Base-by-base conservation (phyloP, 148 eudicot species). In the Camellia granthamiana region DNA sequence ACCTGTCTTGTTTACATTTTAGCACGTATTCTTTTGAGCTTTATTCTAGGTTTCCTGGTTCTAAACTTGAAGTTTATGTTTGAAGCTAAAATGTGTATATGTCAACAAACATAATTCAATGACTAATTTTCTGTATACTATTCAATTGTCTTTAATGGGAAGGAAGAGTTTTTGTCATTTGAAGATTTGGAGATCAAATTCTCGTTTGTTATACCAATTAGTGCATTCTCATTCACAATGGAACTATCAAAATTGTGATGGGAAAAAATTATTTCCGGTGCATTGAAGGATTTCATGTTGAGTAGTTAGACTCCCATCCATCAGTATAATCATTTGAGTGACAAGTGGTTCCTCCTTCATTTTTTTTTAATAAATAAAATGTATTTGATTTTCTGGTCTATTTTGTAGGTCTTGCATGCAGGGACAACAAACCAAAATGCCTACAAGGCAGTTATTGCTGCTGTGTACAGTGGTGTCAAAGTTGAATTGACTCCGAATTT, bases 371-470 rank as follows among this genome's bases (percentile, higher is more conserved):
- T 46, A n/a, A 61, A 3, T 62, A 3, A 11, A 54, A 56, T 16
- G 72, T 0, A 16, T 61, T 5, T 72, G 52, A 41, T 72, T 19
- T 62, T 72, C 14, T 61, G 56, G 60, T 71, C 6, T 49, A 15
- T 72, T 56, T 81, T 83, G 41, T 67, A 91, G 95, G 80, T 90
- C 42, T 73, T 92, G 85, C 91, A 92, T 76, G 84, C 86, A 2
- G 89, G 85, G 49, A 82, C 72, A 12, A 67, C 54, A 55, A 92
- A 90, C 84, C 87, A 86, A 86, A 90, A 92, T 83, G 89, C 85
- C 65, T 85, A 30, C 79, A 92, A 92, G 86, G 81, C 86, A 47
- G 86, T 92, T 54, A 90, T 92, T 74, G 89, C 90, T n/a, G 93
- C 93, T 2, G 95, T 87, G 80, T 90, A 88, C 79, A 78, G 70